Percentiles rank a stretch among this genome's conserved stretches.
These are phyloP conservation scores for Boletus sp. DNA, from an alignment of 1,284 basidiomycete species.

Conservation along the genomic window DNA sequence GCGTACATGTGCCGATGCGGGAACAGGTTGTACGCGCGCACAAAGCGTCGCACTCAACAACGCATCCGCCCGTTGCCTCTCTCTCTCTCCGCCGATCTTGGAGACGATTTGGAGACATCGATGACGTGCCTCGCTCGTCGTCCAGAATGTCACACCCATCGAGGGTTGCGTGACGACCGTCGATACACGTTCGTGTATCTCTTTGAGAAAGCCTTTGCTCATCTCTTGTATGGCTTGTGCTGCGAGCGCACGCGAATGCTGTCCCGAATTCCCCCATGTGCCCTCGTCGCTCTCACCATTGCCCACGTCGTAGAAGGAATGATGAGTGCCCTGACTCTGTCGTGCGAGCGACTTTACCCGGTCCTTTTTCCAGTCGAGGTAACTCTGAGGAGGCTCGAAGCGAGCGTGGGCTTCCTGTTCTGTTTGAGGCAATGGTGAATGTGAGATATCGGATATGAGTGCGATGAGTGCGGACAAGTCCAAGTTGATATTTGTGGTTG, in stretches of 20 bases:
- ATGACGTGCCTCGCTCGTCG: slow-evolving; percentile 68
- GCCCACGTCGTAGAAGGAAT: slow-evolving; percentile 4
- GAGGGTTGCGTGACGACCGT: slow-evolving; percentile 4
- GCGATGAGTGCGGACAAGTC: slow-evolving; percentile 83
- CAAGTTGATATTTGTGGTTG: slow-evolving; percentile 66
- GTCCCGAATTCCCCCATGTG: slow-evolving; percentile 39
- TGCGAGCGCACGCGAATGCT: slow-evolving; percentile 62
- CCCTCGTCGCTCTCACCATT: slow-evolving; percentile 25
- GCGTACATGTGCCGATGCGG: background rate
- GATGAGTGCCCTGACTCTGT: slow-evolving; percentile 6
- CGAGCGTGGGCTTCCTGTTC: slow-evolving; percentile 58
- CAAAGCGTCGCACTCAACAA: slow-evolving; percentile 43
- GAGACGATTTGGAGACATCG: slow-evolving; percentile 67
- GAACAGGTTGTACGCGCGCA: background rate
- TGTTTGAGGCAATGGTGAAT: slow-evolving; percentile 61
- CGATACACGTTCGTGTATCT: slow-evolving; percentile 51
- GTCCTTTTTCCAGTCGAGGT: slow-evolving; percentile 59
- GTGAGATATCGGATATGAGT: slow-evolving; percentile 78
- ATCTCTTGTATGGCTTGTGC: slow-evolving; percentile 74
- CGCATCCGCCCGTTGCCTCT: slow-evolving; percentile 57
- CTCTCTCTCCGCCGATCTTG: slow-evolving; percentile 67
- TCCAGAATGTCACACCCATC: slow-evolving; percentile 66
- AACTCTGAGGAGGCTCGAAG: slow-evolving; percentile 57
- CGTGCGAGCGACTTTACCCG: slow-evolving; percentile 17
- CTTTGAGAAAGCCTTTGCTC: slow-evolving; percentile 60